Conservation (phyloP, 1,139 yeast species). For the Saccharomycopsis hybrid region DNA sequence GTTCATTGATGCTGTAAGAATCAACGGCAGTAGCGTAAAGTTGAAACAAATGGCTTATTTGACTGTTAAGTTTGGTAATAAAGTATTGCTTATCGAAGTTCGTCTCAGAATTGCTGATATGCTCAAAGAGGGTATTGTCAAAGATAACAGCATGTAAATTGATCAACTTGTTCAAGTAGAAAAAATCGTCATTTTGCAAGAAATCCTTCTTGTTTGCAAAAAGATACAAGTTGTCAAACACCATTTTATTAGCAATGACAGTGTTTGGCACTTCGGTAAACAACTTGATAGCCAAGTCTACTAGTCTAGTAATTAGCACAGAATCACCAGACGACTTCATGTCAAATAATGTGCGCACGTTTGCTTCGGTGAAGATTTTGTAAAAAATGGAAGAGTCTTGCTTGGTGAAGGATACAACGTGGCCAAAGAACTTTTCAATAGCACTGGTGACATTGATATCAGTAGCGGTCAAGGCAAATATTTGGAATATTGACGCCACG, state of each 20-base stretch:
- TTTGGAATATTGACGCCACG: not conserved
- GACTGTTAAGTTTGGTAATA: not conserved
- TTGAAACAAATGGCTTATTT: conserved; percentile 4
- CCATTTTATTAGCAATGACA: not conserved
- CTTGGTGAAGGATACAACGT: conserved; percentile 3
- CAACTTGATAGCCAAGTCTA: conserved; percentile 8
- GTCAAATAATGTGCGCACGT: not conserved
- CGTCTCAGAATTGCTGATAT: not conserved
- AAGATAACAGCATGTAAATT: conserved; percentile 9
- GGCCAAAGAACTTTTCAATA: conserved; percentile 11
- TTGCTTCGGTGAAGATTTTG: conserved; percentile 3
- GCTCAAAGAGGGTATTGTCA: not conserved
- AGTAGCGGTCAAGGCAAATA: conserved; percentile 1
- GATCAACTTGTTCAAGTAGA: conserved; percentile 10
- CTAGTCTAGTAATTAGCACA: conserved; percentile 6
- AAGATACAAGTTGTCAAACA: conserved; percentile 7
- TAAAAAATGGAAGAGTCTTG: conserved; percentile 1
- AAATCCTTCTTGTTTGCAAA: conserved; percentile 1
- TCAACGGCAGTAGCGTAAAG: not conserved
- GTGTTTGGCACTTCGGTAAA: not conserved
- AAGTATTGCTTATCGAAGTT: not conserved
- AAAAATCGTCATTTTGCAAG: conserved; percentile 6
- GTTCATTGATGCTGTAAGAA: not conserved
- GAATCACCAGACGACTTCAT: conserved; percentile 6
- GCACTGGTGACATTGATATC: conserved; percentile 4